phyloP scores from a whole-genome alignment of 768 basidiomycete genomes.

The Amyloporia xantha region DNA sequence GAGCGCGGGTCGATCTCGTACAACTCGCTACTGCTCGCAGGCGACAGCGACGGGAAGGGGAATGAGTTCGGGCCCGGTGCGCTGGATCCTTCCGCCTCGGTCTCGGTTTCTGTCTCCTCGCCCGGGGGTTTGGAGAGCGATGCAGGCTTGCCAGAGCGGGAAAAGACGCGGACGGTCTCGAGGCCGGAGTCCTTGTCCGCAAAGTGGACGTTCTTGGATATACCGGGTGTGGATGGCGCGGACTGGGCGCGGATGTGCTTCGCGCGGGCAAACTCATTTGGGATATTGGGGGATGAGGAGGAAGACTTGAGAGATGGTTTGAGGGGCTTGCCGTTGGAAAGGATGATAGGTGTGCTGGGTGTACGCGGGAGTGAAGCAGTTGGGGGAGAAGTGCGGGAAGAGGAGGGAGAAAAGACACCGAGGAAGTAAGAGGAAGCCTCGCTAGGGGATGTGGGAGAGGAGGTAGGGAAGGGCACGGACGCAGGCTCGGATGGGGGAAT shows the following conservation, averaged over 20 bases:
- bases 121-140: constrained; percentile 44
- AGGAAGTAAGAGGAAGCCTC: constrained; percentile 15
- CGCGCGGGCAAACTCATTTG: constrained; percentile 27
- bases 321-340: constrained; percentile 79
- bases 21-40: constrained; percentile 11
- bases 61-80: constrained; percentile 17
- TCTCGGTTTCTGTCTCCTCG: constrained; percentile 39
- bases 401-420: constrained; percentile 11
- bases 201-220: constrained; percentile 86
- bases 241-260: constrained; percentile 40
- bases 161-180: constrained; percentile 56
- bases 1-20: constrained; percentile 25
- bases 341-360: constrained; percentile 38
- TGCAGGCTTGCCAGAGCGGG: constrained; percentile 63
- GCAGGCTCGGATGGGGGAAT: constrained; percentile 12
- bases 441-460: constrained; percentile 23
- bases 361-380: constrained; percentile 24
- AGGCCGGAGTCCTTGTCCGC: constrained; percentile 52
- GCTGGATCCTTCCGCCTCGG: constrained; percentile 27
- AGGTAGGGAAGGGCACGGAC: constrained; percentile 39
- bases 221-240: constrained; percentile 53
- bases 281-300: constrained; percentile 42
- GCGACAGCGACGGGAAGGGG: constrained; percentile 15
- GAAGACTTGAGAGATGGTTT: constrained; percentile 76
- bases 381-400: constrained; percentile 4